phyloP scores from a whole-genome alignment of 1,284 basidiomycete species.

The Rhodotorula sp. region DNA sequence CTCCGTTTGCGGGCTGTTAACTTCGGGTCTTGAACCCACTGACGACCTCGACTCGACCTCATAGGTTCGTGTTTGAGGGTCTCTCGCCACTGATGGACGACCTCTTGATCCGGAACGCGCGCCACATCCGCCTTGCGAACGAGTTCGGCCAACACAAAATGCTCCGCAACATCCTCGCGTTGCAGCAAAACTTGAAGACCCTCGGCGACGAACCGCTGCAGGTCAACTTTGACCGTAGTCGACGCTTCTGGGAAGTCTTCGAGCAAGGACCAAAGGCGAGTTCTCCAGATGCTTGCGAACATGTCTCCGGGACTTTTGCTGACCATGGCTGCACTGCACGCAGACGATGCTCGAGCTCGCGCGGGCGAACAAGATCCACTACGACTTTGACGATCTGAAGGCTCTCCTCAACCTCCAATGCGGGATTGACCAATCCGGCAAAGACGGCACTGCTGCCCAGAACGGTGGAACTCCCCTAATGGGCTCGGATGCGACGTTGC shows the following conservation, averaged over 20 bases:
- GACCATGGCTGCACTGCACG: background rate
- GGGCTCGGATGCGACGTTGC: constrained; percentile 1
- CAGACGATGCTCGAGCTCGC: constrained; percentile 73
- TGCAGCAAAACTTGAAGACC: constrained; percentile 88
- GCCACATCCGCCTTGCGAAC: constrained; percentile 69
- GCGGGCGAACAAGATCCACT: constrained; percentile 55
- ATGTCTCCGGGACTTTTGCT: too few relatives aligned
- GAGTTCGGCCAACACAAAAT: constrained; percentile 81
- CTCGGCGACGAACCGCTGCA: constrained; percentile 61
- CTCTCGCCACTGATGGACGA: constrained; percentile 83
- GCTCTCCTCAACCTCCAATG: constrained; percentile 83
- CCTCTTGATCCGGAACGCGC: constrained; percentile 71
- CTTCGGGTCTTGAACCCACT: too few relatives aligned
- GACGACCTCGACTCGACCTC: background rate
- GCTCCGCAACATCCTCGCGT: constrained; percentile 79
- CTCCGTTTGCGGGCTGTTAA: too few relatives aligned
- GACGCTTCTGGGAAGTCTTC: constrained; percentile 79
- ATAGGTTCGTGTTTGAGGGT: constrained; percentile 81
- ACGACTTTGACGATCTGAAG: constrained; percentile 86
- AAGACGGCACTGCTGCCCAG: constrained; percentile 15
- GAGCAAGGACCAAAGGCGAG: constrained; percentile 68
- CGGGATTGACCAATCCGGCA: constrained; percentile 61
- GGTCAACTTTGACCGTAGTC: constrained; percentile 70
- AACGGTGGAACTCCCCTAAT: constrained; percentile 5
- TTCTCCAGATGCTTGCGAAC: constrained; percentile 1